A percentile compares a stretch with the other conserved stretches of the same genome.
Conservation (phyloP, 2,329 filamentous ascomycete genomes). For the Trichoderma hamatum region DNA sequence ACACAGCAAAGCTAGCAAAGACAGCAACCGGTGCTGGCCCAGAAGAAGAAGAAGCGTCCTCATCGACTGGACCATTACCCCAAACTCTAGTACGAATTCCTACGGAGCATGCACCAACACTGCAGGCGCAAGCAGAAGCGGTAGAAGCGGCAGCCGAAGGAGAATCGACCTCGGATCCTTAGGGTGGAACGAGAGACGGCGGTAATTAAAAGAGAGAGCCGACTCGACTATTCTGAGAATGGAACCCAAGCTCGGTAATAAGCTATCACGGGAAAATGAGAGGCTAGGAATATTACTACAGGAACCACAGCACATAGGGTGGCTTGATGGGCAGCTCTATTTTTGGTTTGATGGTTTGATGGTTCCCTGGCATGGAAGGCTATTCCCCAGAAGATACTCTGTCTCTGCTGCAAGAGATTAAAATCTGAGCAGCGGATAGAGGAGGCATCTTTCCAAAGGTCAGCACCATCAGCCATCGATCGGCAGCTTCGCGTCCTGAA, state of each 20-base stretch:
- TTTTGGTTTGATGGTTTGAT: neutral
- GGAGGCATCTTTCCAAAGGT: neutral
- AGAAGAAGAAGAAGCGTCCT: constrained; percentile 44
- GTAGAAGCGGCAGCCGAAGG: constrained; percentile 50
- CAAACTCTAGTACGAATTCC: constrained; percentile 85
- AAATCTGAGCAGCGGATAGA: neutral
- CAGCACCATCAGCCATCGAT: neutral
- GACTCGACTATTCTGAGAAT: neutral
- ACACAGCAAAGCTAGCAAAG: constrained; percentile 68
- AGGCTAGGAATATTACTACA: neutral
- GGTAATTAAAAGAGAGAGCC: neutral
- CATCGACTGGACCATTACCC: constrained; percentile 61
- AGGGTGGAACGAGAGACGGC: neutral
- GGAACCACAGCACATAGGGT: neutral
- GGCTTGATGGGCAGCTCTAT: neutral
- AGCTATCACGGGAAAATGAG: neutral
- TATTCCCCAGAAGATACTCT: neutral
- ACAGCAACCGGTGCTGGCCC: constrained; percentile 48
- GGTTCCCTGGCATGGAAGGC: neutral
- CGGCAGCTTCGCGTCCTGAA: neutral
- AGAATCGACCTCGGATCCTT: constrained; percentile 28
- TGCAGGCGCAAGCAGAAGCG: constrained; percentile 63
- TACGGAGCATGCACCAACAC: constrained; percentile 71
- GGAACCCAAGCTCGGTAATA: neutral
- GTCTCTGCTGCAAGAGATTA: neutral